Conservation (phyloP, 2,329 filamentous ascomycete genomes). For the Aphanocladium album region DNA sequence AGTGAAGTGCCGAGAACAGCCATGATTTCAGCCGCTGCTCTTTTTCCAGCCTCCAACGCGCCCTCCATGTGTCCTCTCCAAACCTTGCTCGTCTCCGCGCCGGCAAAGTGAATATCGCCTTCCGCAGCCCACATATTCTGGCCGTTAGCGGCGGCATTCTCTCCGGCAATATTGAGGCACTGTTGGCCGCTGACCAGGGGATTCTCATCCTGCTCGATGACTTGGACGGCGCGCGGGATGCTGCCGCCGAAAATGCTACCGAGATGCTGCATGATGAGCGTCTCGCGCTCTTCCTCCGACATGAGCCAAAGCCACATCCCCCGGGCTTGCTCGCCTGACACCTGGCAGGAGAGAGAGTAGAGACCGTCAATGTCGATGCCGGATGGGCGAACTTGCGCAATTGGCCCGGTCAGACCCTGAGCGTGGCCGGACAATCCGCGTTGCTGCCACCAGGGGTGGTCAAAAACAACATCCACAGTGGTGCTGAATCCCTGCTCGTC, state of each 20-base stretch:
- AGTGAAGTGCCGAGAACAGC: neutral
- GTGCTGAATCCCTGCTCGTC: constrained; percentile 16
- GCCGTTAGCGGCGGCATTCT: constrained; percentile 11
- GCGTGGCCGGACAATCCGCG: constrained; percentile 18
- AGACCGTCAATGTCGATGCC: constrained; percentile 14
- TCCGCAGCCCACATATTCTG: constrained; percentile 15
- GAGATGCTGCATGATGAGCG: constrained; percentile 10
- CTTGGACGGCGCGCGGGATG: constrained; percentile 13
- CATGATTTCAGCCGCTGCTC: constrained; percentile 16
- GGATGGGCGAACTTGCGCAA: constrained; percentile 16
- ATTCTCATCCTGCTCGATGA: constrained; percentile 11
- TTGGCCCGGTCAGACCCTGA: constrained; percentile 15
- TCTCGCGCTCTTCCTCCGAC: constrained; percentile 10
- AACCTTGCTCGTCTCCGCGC: constrained; percentile 18
- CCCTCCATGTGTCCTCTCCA: constrained; percentile 22
- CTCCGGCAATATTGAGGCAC: constrained; percentile 15
- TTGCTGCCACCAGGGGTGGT: constrained; percentile 21
- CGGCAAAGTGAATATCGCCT: constrained; percentile 19
- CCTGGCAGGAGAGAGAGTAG: constrained; percentile 17
- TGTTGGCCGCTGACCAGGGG: constrained; percentile 4
- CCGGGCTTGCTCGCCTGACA: constrained; percentile 17
- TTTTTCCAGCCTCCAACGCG: constrained; percentile 18
- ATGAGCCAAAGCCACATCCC: constrained; percentile 16
- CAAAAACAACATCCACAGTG: constrained; percentile 16
- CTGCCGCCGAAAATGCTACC: constrained; percentile 12